Evolutionary conservation across 2,329 filamentous ascomycete genomes (phyloP).

Genomic region (Iodosphaeria phyllophila): DNA sequence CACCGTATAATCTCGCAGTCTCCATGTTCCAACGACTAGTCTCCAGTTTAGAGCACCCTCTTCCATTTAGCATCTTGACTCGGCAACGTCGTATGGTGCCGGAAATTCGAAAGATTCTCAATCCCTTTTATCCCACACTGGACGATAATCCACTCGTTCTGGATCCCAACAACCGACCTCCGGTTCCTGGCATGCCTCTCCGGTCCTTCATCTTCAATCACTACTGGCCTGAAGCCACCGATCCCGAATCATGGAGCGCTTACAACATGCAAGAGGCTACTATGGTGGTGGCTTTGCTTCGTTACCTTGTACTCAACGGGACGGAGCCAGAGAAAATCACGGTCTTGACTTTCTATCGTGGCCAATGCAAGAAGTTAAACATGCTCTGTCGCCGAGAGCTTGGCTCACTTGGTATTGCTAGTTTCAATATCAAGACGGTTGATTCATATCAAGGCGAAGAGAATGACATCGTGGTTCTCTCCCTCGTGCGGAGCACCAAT

Average conservation of each 20-base stretch:
- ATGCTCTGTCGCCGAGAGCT: slow-evolving; percentile 20
- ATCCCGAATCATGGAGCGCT: slow-evolving; percentile 43
- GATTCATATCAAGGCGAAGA: slow-evolving; percentile 87
- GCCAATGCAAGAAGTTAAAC: slow-evolving; percentile 51
- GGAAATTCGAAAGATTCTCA: slow-evolving; percentile 22
- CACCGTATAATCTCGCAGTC: slow-evolving; percentile 48
- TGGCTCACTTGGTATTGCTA: slow-evolving; percentile 10
- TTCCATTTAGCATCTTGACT: slow-evolving; percentile 45
- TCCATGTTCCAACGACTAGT: slow-evolving; percentile 70
- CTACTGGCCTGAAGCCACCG: slow-evolving; percentile 42
- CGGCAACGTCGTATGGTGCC: slow-evolving; percentile 45
- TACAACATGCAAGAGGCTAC: slow-evolving; percentile 54
- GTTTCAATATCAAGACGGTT: slow-evolving; percentile 54
- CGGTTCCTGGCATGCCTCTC: slow-evolving; percentile 25
- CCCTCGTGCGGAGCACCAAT: slow-evolving; percentile 55
- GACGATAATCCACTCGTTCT: slow-evolving; percentile 23
- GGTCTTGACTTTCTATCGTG: slow-evolving; percentile 74
- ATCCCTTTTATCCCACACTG: slow-evolving; percentile 26
- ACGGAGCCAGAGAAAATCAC: slow-evolving; percentile 45
- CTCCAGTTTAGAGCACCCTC: slow-evolving; percentile 28
- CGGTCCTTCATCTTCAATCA: slow-evolving; percentile 30
- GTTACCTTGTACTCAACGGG: slow-evolving; percentile 54
- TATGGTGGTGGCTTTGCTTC: slow-evolving; percentile 57
- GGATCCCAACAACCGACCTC: slow-evolving; percentile 13
- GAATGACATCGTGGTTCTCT: slow-evolving; percentile 67